phyloP scores from a whole-genome alignment of 495 filamentous ascomycete genomes.

The Xylaria castorea region DNA sequence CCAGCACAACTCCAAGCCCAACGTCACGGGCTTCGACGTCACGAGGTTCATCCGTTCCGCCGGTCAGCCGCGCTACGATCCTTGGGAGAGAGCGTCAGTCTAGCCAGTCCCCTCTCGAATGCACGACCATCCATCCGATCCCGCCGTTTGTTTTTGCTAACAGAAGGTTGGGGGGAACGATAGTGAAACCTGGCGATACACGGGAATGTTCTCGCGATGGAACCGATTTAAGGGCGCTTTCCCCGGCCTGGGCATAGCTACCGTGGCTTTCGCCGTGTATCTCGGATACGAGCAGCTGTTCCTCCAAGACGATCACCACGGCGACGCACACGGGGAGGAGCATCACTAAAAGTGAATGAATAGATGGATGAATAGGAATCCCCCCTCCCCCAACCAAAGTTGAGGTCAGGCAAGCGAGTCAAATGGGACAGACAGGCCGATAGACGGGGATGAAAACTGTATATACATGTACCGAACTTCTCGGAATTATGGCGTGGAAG shows the following conservation, averaged over 20 bases:
- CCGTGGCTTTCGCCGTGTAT: constrained; percentile 88
- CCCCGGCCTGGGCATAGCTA: constrained; percentile 90
- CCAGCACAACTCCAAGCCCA: constrained; percentile 53
- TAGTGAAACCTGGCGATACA: constrained; percentile 95
- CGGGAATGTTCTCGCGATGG: constrained; percentile 79
- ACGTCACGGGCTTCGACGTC: constrained; percentile 86
- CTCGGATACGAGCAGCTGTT: constrained; percentile 88
- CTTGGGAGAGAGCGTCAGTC: constrained; percentile 80
- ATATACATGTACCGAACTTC: constrained; percentile 26
- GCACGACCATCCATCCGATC: constrained; percentile 35
- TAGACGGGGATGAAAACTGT: constrained; percentile 18
- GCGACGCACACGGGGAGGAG: constrained; percentile 52
- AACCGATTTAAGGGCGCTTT: constrained; percentile 87
- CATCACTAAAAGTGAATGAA: constrained; percentile 43
- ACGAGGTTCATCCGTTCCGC: constrained; percentile 73
- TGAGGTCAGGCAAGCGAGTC: not conserved
- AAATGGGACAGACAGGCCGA: not conserved
- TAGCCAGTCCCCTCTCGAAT: constrained; percentile 2
- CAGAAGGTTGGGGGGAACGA: not conserved
- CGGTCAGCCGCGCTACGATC: constrained; percentile 74
- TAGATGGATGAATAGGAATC: not conserved
- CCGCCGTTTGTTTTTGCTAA: not conserved
- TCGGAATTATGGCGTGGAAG: constrained; percentile 3
- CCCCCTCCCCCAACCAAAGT: not conserved
- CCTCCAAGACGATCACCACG: constrained; percentile 75